A percentile compares a stretch with the other conserved stretches of the same genome.
phyloP scores from a whole-genome alignment of 83 land plant species.

The Picea abies region DNA sequence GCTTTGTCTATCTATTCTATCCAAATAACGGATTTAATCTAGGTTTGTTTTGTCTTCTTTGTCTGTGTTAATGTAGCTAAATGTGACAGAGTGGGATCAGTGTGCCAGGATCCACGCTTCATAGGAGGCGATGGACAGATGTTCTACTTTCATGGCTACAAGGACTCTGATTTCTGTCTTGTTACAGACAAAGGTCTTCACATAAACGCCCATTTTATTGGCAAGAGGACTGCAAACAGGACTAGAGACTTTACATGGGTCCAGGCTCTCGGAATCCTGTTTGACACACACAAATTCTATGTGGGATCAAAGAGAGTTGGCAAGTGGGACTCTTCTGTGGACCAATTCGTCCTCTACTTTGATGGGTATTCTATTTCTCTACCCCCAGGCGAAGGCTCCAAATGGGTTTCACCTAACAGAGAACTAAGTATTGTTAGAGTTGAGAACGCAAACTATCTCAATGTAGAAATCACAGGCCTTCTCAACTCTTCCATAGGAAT shows the following conservation, averaged over 20 bases:
- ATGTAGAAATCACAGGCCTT: not conserved
- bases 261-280: slow-evolving; percentile 63
- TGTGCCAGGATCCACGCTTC: slow-evolving; percentile 71
- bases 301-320: slow-evolving; percentile 35
- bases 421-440: not conserved
- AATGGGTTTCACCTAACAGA: slow-evolving; percentile 18
- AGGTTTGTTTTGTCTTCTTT: too few species aligned
- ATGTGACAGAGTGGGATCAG: slow-evolving; percentile 55
- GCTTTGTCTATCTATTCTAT: too few species aligned
- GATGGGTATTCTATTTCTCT: slow-evolving; percentile 37
- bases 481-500: slow-evolving; percentile 18
- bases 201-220: slow-evolving; percentile 74
- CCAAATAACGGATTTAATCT: too few species aligned
- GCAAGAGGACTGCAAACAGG: slow-evolving; percentile 34
- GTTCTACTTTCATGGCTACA: slow-evolving; percentile 69
- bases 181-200: slow-evolving; percentile 56
- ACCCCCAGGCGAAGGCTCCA: slow-evolving; percentile 19
- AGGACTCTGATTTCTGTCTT: slow-evolving; percentile 62
- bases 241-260: slow-evolving; percentile 77
- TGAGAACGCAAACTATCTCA: not conserved
- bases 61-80: too few species aligned
- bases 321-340: not conserved
- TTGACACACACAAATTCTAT: slow-evolving; percentile 39
- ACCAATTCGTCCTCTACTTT: not conserved
- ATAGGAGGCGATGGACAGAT: slow-evolving; percentile 68